Evolutionary conservation across 805 yeast species (phyloP).

Genomic region (Kluyveromyces lactis): DNA sequence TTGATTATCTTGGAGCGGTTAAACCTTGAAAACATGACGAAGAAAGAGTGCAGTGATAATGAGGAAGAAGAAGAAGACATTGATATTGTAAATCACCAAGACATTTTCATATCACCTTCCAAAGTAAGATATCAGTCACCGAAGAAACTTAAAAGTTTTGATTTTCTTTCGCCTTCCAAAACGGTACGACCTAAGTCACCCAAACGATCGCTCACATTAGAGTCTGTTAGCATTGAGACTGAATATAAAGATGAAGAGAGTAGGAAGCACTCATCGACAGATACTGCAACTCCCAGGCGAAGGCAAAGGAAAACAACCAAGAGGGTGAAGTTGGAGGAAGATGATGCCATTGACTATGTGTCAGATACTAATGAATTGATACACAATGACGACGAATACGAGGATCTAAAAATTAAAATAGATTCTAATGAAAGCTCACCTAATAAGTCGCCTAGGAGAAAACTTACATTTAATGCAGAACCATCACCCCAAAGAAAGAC

Average conservation of each 20-base stretch:
- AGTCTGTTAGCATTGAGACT: no score
- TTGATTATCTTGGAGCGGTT: no score
- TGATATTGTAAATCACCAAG: slow-evolving; percentile 3
- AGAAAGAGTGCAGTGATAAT: not conserved
- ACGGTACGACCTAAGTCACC: not conserved
- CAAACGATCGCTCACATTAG: not conserved
- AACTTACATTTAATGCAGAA: not conserved
- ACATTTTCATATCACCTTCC: slow-evolving; percentile 1
- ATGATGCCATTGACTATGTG: no score
- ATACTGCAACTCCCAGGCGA: no score
- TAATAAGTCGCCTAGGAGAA: not conserved
- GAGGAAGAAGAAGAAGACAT: not conserved
- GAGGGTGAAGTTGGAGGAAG: not conserved
- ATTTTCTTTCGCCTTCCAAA: slow-evolving; percentile 1
- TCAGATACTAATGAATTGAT: no score
- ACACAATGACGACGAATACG: not conserved
- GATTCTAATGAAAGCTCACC: not conserved
- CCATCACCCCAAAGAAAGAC: slow-evolving; percentile 1
- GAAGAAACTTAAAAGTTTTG: no score
- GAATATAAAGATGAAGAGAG: no score
- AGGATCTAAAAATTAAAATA: not conserved
- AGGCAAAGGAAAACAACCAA: not conserved
- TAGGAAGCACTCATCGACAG: no score
- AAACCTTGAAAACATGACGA: no score
- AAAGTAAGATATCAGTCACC: not conserved